phyloP scores from a whole-genome alignment of 345 rosid genomes.

The Eucalyptus curtisii region DNA sequence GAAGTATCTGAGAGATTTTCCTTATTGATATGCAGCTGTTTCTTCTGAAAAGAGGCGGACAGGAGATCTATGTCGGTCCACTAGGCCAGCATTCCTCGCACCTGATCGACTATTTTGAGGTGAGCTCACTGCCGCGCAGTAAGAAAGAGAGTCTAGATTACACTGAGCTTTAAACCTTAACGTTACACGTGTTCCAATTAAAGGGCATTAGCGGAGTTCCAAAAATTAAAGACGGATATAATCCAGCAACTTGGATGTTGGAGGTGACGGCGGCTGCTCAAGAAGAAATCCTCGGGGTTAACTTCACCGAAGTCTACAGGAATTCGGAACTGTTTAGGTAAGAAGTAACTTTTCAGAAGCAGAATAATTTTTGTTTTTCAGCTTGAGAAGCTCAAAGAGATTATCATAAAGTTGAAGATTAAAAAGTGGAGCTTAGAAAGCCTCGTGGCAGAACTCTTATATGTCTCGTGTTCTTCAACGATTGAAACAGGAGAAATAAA shows the following conservation, averaged over 20 bases:
- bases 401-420: background rate
- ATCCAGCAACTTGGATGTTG: slow-evolving; percentile 79
- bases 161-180: background rate
- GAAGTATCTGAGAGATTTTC: background rate
- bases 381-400: background rate
- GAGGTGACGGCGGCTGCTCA: slow-evolving; percentile 40
- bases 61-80: slow-evolving; percentile 58
- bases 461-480: background rate
- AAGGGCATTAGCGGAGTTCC: slow-evolving; percentile 42
- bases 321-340: slow-evolving; percentile 43
- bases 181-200: background rate
- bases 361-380: background rate
- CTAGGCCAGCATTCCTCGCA: slow-evolving; percentile 40
- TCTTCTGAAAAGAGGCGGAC: slow-evolving; percentile 45
- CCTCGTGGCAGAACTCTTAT: background rate
- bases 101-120: slow-evolving; percentile 52
- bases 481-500: slow-evolving; percentile 45
- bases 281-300: slow-evolving; percentile 27
- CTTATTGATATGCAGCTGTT: slow-evolving; percentile 14
- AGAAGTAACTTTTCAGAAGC: background rate
- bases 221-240: slow-evolving; percentile 46
- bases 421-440: background rate
- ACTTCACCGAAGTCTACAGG: slow-evolving; percentile 31
- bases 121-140: slow-evolving; percentile 1
- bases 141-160: background rate